Evolutionary conservation across 768 basidiomycete species (phyloP), one percentile per base, ranked within the genome.

Genomic region (Kwoniella sp.): DNA sequence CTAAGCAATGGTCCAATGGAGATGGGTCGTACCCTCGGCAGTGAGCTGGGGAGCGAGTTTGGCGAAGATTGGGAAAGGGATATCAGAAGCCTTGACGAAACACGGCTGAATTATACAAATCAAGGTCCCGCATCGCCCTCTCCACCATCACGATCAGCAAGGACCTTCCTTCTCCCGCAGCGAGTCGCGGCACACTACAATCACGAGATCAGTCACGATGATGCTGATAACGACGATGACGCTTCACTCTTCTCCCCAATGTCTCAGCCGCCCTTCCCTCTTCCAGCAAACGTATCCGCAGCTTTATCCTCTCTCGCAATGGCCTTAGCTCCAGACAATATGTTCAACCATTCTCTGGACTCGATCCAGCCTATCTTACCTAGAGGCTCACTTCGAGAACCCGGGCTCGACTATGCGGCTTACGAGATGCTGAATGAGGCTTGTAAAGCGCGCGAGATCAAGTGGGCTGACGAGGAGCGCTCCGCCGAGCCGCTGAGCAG

Each of bases 11-110:
- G 47, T 7, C 58, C 66, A 4, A 21, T 25, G 8, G 58, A 40
- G n/a, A 30, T 49, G 15, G 58, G 60, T 1, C 36, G 74, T 44
- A 70, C 72, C 2, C 63, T 76, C 13, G 70, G 72, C 5, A 70
- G 68, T 27, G 74, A 76, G 55, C 62, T 76, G 1, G 74, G 74
- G 1, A 72, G 70, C 55, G 72, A 73, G 15, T 65, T 67, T 51
- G 74, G 64, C 10, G 74, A 73, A 62, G 67, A 59, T 3, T 64
- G 63, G 63, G 57, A 64, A 15, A 59, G 25, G n/a, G 46, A 58
- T 5, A 2, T 55, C 21, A 25, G 50, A 36, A 64, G 57, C 44
- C 29, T 64, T 10, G 57, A 59, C 10, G 12, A 64, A 19, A 49
- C 53, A 13, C 17, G 30, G 15, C 36, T 40, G 58, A 10, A 27